Conservation (phyloP, 345 rosid genomes). For the Lepidium didymum region DNA sequence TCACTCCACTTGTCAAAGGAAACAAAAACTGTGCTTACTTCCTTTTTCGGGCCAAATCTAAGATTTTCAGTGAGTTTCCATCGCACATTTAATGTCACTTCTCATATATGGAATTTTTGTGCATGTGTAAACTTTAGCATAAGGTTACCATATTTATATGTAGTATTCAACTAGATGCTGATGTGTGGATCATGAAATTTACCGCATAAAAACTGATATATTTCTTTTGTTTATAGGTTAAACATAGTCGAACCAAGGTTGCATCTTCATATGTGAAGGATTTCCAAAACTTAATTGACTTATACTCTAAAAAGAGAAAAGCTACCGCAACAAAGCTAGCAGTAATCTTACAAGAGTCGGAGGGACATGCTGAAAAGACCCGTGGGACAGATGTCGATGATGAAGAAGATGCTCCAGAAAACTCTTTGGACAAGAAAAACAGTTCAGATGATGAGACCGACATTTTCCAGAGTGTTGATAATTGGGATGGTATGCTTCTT, state of each 20-base stretch:
- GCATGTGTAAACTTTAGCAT: not conserved
- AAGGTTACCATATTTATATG: not conserved
- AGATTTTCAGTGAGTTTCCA: constrained; percentile 52
- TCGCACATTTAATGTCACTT: not conserved
- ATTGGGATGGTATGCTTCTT: constrained; percentile 74
- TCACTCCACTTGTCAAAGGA: constrained; percentile 62
- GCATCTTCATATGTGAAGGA: constrained; percentile 52
- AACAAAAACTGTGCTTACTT: constrained; percentile 68
- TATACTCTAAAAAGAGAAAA: constrained; percentile 40
- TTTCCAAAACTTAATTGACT: constrained; percentile 47
- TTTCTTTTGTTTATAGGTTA: constrained; percentile 47
- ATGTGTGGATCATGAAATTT: not conserved
- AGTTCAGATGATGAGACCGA: constrained; percentile 48
- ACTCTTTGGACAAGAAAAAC: constrained; percentile 24
- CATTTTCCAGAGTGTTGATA: constrained; percentile 54
- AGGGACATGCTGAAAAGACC: constrained; percentile 26
- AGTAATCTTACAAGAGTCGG: constrained; percentile 19
- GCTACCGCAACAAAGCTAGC: constrained; percentile 22
- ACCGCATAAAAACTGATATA: not conserved
- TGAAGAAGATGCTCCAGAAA: constrained; percentile 23
- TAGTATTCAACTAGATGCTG: not conserved
- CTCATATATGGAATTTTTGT: not conserved
- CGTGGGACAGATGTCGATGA: constrained; percentile 37
- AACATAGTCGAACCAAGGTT: constrained; percentile 68
- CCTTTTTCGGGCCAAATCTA: constrained; percentile 76